Conservation (phyloP, 2,329 filamentous ascomycete species). For the Fusarium sp. region DNA sequence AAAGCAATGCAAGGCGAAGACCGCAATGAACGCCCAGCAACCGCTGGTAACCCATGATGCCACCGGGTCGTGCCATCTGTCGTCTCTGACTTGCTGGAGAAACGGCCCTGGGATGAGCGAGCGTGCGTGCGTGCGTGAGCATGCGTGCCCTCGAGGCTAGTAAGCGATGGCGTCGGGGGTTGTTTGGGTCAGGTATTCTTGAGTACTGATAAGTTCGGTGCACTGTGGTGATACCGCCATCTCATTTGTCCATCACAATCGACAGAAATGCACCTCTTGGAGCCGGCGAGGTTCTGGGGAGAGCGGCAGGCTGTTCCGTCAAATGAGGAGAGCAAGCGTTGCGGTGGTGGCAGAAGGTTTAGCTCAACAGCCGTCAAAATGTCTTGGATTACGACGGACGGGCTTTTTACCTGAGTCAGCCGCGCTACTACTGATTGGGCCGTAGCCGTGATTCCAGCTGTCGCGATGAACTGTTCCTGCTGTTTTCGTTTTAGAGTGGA, state of each 20-base stretch:
- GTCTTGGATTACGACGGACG: constrained; percentile 29
- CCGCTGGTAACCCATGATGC: constrained; percentile 10
- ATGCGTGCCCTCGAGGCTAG: constrained; percentile 27
- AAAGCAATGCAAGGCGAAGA: constrained; percentile 27
- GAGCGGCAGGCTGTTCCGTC: constrained; percentile 23
- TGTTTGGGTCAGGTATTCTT: constrained; percentile 35
- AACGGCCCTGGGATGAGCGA: constrained; percentile 11
- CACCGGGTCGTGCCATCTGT: constrained; percentile 18
- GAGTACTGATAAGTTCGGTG: constrained; percentile 38
- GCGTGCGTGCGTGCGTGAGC: not conserved
- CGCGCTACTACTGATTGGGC: constrained; percentile 23
- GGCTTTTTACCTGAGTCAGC: constrained; percentile 23
- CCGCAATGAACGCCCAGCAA: constrained; percentile 15
- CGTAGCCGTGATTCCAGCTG: not conserved
- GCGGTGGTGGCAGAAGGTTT: constrained; percentile 14
- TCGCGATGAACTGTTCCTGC: constrained; percentile 25
- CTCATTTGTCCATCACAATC: constrained; percentile 39
- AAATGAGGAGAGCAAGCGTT: constrained; percentile 19
- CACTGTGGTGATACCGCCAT: constrained; percentile 36
- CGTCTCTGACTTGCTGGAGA: constrained; percentile 18
- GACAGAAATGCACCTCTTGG: constrained; percentile 33
- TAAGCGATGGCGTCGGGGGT: constrained; percentile 36
- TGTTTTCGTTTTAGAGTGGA: constrained; percentile 31
- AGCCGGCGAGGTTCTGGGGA: constrained; percentile 19
- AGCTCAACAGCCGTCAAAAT: constrained; percentile 8